These are phyloP conservation scores for Corchorus capsularis DNA, from an alignment of 345 rosid genomes.

Conservation along the genomic window DNA sequence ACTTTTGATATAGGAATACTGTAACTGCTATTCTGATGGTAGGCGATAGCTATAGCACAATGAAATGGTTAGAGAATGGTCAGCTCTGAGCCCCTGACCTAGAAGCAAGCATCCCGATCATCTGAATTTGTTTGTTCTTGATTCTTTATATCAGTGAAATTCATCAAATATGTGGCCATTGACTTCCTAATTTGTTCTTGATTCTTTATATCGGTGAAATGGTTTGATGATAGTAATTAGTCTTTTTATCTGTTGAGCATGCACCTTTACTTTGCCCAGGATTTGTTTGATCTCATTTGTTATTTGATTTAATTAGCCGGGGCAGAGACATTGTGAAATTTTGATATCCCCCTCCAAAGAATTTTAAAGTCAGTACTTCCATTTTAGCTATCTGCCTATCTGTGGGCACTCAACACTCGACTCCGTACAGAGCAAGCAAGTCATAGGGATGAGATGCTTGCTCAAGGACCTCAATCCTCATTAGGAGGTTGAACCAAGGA, in stretches of 20 bases:
- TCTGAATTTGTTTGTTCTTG: background rate
- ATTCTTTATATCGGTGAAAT: background rate
- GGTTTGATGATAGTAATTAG: background rate
- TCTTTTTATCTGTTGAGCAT: background rate
- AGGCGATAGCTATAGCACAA: background rate
- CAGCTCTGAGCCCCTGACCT: background rate
- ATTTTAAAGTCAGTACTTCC: background rate
- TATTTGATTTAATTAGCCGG: background rate
- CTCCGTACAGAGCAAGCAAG: no score
- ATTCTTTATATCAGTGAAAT: background rate
- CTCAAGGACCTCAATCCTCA: no score
- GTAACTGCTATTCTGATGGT: slow-evolving; percentile 1
- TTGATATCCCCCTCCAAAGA: background rate
- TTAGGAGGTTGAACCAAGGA: no score
- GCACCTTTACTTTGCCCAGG: background rate
- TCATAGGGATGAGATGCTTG: no score
- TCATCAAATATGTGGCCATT: background rate
- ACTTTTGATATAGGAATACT: background rate
- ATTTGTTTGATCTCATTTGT: background rate
- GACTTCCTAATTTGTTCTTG: background rate
- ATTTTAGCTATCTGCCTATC: background rate
- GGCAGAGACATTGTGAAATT: background rate
- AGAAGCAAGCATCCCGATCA: background rate
- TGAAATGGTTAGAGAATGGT: background rate
- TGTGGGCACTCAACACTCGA: no score